Evolutionary conservation across 2,329 filamentous ascomycete genomes (phyloP), one percentile per base, ranked within the genome.

Genomic region (Passalora sequoiae): DNA sequence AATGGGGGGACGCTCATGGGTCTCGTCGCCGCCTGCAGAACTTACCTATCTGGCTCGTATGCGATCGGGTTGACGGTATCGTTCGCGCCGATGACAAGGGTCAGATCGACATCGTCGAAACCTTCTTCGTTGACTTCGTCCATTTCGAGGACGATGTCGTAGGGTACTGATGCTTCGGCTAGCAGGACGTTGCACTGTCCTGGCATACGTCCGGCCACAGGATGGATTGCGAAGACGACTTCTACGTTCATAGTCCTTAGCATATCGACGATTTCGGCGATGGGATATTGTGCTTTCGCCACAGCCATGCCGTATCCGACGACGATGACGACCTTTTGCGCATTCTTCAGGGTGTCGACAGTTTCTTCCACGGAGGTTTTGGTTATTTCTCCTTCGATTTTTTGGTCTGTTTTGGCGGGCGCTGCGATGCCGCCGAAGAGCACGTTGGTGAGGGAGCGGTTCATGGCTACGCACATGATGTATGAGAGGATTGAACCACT

Each of bases 291-390:
- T 3, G 89, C 88, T 66, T 94, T 94, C 6, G 89, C 88, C 1
- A 95, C 88, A 0, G 89, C 89, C 89, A 95, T 95, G 40, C 89
- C 89, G 57, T 94, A 95, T 1, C 89, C 89, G 4, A 94, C 88
- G 1, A 91, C 82, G 41, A 95, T 89, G 56, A 94, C 92, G 43
- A 94, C 86, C 35, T 76, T 89, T 59, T 94, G 86, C 0, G 87
- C 83, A 49, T 83, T 84, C 12, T 80, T 69, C 2, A 94, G 72
- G 0, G 80, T 75, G 20, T 94, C 86, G 1, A 85, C 84, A 0
- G 86, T 83, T 35, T 94, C 88, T 13, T 94, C 88, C 1, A 91
- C 75, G 3, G 76, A 84, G 0, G 84, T 89, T 60, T 86, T 81
- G 0, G 82, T 88, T 10, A 94, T 80, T 43, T 83, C 75, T 3